Base-by-base conservation (phyloP, 345 rosid species). In the Rhizophora apiculata region DNA sequence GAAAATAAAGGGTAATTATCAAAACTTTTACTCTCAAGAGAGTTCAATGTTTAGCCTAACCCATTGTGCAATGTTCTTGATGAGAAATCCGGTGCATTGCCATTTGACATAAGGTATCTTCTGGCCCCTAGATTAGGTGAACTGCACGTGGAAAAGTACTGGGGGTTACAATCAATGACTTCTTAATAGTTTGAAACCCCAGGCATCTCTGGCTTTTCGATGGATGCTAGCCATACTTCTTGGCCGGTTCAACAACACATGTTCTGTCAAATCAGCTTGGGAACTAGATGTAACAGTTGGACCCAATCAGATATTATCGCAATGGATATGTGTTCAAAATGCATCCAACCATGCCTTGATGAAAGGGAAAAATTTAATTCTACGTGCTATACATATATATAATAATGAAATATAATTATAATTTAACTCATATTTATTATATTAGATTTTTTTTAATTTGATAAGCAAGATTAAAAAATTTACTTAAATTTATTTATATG, bases 131-230 rank as follows among this genome's bases (percentile, higher is more conserved):
- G 78, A 83, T 82, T 89, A 84, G 92, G 89, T 87, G 87, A 87
- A 73, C 87, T 80, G 70, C 90, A 89, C 88, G 92, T 87, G 90
- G 92, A 89, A 86, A 88, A 82, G 79, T 74, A 81, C 83, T 5
- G 18, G 53, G 65, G 57, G 82, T 86, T 88, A 39, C 71, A 59
- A 52, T 88, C 90, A 66, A 72, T 80, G 76, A 43, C 49, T 83
- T 68, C 78, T 77, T 74, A 29, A 48, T 1, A 32, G 36, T 65
- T 64, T 76, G 73, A 72, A 74, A 74, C 66, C 43, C 32, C 67
- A 56, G 72, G 76, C 68, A 59, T 60, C 60, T 53, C 54, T 58
- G 73, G 71, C 79, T 62, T 56, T 22, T 22, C 22, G 60, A 55
- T 68, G 13, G 79, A 60, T 68, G 43, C 85, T 46, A 48, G 80